Percentiles rank a stretch among this genome's conserved stretches.
phyloP scores from a whole-genome alignment of 345 rosid genomes.

The Firmiana major region DNA sequence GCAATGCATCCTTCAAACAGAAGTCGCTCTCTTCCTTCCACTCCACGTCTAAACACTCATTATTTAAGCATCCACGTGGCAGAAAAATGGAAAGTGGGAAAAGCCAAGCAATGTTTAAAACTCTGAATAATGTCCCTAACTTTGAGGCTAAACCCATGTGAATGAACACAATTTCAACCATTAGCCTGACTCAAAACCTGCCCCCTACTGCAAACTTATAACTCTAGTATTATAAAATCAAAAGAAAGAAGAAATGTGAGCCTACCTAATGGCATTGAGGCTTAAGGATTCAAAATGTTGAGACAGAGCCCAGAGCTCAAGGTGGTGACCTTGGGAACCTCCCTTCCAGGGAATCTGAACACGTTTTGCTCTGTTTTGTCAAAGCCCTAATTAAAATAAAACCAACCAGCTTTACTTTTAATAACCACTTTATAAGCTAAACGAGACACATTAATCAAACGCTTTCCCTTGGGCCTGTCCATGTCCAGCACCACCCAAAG shows the following conservation, averaged over 20 bases:
- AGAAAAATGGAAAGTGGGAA: neutral
- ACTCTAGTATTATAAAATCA: neutral
- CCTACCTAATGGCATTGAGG: neutral
- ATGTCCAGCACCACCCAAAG: neutral
- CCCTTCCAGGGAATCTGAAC: slow-evolving; percentile 24
- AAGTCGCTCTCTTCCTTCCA: too few species aligned
- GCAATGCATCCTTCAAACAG: neutral
- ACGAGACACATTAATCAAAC: neutral
- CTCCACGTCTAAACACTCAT: neutral
- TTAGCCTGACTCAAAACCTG: slow-evolving; percentile 12
- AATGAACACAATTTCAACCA: slow-evolving; percentile 14
- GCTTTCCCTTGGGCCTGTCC: neutral
- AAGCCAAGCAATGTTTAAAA: neutral
- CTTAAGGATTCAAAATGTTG: slow-evolving; percentile 6
- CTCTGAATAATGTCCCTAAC: slow-evolving; percentile 3
- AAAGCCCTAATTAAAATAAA: slow-evolving; percentile 4
- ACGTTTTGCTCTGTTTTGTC: slow-evolving; percentile 11
- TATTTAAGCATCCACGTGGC: neutral
- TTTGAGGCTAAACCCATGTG: slow-evolving; percentile 27
- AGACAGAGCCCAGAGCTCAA: slow-evolving; percentile 27
- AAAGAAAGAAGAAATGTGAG: neutral
- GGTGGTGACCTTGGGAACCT: slow-evolving; percentile 34
- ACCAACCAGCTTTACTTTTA: neutral
- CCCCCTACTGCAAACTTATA: neutral
- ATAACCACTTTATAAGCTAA: neutral